These are phyloP conservation scores for Xylaria flabelliformis DNA, from an alignment of 495 filamentous ascomycete genomes.

Conservation along the genomic window DNA sequence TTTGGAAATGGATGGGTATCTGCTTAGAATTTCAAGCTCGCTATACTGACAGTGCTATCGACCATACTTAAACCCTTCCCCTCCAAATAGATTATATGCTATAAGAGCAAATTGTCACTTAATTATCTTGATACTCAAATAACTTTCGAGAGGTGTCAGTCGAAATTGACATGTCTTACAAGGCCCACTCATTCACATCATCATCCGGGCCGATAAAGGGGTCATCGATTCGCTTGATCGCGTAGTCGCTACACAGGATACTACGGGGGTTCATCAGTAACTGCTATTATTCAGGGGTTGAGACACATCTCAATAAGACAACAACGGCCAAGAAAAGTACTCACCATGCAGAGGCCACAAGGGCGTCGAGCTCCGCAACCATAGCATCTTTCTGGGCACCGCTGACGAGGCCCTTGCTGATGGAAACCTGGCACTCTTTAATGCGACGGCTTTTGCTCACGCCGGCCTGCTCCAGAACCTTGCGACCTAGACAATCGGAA, in stretches of 20 bases:
- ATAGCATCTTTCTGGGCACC: conserved; percentile 76
- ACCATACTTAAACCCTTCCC: neutral
- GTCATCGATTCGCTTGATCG: conserved; percentile 90
- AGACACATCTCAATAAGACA: conserved; percentile 1
- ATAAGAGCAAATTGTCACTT: neutral
- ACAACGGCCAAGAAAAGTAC: conserved; percentile 38
- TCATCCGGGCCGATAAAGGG: conserved; percentile 80
- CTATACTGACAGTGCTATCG: neutral
- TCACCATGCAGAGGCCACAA: conserved; percentile 83
- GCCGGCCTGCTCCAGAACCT: conserved; percentile 77
- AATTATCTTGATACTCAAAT: neutral
- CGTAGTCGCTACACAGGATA: conserved; percentile 91
- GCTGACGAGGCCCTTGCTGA: conserved; percentile 71
- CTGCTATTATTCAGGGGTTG: neutral
- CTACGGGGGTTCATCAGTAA: conserved; percentile 47
- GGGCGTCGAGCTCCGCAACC: conserved; percentile 83
- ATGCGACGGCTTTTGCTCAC: conserved; percentile 81
- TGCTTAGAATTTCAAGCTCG: conserved; percentile 20
- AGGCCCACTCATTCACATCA: conserved; percentile 79
- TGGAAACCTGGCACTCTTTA: conserved; percentile 78
- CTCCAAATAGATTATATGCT: conserved; percentile 1
- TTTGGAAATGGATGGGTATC: conserved; percentile 14
- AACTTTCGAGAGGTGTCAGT: conserved; percentile 6
- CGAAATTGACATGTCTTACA: conserved; percentile 53
- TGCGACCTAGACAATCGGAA: conserved; percentile 85